These are phyloP conservation scores for Lentinula lateritia DNA, from an alignment of 768 basidiomycete species.

Conservation along the genomic window DNA sequence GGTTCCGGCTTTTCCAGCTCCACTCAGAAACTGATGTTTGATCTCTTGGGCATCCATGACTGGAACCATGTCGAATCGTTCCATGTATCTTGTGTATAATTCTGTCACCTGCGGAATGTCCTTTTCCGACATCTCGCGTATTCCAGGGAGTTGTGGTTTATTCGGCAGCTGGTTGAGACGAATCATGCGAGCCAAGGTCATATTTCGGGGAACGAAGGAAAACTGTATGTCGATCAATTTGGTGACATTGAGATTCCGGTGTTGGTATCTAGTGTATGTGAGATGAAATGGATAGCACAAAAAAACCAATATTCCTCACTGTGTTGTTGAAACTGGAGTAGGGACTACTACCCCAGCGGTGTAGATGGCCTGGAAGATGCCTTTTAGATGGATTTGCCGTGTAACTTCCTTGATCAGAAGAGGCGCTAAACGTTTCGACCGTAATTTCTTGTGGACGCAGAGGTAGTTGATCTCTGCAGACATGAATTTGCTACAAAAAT, in stretches of 20 bases:
- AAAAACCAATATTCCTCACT: slow-evolving; percentile 35
- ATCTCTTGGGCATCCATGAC: slow-evolving; percentile 73
- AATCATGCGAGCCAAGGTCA: slow-evolving; percentile 90
- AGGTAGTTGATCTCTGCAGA: slow-evolving; percentile 96
- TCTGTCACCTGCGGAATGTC: slow-evolving; percentile 70
- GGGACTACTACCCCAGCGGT: slow-evolving; percentile 92
- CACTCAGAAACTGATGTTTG: slow-evolving; percentile 84
- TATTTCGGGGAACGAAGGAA: slow-evolving; percentile 77
- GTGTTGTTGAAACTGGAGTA: slow-evolving; percentile 85
- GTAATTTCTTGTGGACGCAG: slow-evolving; percentile 95
- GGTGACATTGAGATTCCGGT: slow-evolving; percentile 84
- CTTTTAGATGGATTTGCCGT: slow-evolving; percentile 81
- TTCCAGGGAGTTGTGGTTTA: slow-evolving; percentile 46
- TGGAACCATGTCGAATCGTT: slow-evolving; percentile 80
- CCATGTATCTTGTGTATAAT: slow-evolving; percentile 74
- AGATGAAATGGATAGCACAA: background rate
- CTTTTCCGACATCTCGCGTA: slow-evolving; percentile 83
- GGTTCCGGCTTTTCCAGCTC: slow-evolving; percentile 55
- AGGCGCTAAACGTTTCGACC: slow-evolving; percentile 91
- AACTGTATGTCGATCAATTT: slow-evolving; percentile 92
- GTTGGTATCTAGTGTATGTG: slow-evolving; percentile 63
- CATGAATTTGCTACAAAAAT: slow-evolving; percentile 47
- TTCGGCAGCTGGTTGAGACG: slow-evolving; percentile 64
- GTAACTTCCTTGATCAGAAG: slow-evolving; percentile 98
- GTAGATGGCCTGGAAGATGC: slow-evolving; percentile 96